A percentile compares a stretch with the other conserved stretches of the same genome.
Conservation (phyloP, 176 grass and related monocot genomes). For the Carex pumila region DNA sequence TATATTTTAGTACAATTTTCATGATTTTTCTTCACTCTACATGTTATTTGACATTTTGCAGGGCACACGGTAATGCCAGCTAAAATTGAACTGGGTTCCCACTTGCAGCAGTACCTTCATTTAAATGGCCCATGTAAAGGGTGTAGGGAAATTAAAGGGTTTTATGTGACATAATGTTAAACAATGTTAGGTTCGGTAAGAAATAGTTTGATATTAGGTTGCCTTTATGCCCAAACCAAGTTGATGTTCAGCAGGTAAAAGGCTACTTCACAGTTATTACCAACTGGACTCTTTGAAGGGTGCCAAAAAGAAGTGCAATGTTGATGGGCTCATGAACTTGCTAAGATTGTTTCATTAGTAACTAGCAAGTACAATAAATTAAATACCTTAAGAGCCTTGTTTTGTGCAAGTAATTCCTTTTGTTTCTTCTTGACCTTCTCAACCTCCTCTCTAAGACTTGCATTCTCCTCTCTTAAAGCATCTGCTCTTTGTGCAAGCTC, state of each 20-base stretch:
- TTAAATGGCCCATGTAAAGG: background rate
- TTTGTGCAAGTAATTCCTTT: constrained; percentile 56
- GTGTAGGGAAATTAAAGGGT: background rate
- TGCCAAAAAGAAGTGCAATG: background rate
- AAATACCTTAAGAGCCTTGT: constrained; percentile 88
- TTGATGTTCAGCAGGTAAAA: background rate
- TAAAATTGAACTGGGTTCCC: background rate
- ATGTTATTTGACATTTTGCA: background rate
- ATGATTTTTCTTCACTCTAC: background rate
- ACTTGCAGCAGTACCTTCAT: background rate
- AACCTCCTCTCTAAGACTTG: constrained; percentile 60
- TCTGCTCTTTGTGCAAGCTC: constrained; percentile 76
- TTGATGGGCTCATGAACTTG: background rate
- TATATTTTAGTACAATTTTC: background rate
- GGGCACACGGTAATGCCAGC: background rate
- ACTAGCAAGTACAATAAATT: background rate
- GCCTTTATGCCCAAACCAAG: background rate
- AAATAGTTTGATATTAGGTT: background rate
- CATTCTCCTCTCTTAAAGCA: constrained; percentile 67
- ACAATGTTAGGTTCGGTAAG: background rate
- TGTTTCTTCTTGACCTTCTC: constrained; percentile 75
- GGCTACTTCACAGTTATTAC: background rate
- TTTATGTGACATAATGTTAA: background rate
- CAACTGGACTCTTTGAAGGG: background rate
- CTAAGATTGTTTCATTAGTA: background rate